Conservation (phyloP, 768 basidiomycete species). For the Psilocybe cubensis region DNA sequence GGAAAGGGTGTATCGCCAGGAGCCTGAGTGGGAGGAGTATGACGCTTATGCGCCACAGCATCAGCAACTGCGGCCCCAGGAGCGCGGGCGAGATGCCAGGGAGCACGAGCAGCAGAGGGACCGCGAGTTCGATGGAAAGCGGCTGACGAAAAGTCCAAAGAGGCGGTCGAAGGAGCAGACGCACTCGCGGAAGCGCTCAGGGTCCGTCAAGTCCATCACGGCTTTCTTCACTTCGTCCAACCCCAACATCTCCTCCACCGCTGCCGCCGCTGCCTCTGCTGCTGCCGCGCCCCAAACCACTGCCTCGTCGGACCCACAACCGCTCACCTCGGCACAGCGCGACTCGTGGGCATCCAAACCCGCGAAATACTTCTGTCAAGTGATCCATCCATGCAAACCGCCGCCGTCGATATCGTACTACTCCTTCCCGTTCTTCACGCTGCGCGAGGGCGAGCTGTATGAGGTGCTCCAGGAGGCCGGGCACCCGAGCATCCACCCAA, state of each 20-base stretch:
- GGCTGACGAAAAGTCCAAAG: constrained; percentile 19
- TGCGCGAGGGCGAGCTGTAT: constrained; percentile 63
- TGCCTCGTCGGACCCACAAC: constrained; percentile 21
- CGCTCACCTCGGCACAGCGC: constrained; percentile 31
- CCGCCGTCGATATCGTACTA: constrained; percentile 69
- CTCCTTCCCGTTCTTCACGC: constrained; percentile 75
- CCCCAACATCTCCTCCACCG: constrained; percentile 5
- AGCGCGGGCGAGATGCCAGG: no score
- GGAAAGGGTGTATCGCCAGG: no score
- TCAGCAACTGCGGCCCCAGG: no score
- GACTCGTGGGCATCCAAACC: constrained; percentile 51
- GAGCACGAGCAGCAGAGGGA: constrained; percentile 7
- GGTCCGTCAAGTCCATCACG: constrained; percentile 37
- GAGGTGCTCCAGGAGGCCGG: constrained; percentile 78
- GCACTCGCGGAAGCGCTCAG: constrained; percentile 34
- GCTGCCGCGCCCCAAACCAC: no score
- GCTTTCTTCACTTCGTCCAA: constrained; percentile 34
- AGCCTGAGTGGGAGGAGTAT: constrained; percentile 10
- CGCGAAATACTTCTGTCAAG: constrained; percentile 67
- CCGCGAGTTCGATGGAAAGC: neutral
- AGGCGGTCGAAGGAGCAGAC: constrained; percentile 24
- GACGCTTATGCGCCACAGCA: constrained; percentile 13
- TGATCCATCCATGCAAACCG: constrained; percentile 70
- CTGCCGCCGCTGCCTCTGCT: no score
- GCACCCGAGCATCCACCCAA: constrained; percentile 73